Evolutionary conservation across 108 stramenopile genomes (phyloP).

Genomic region (Cylindrotheca fusiformis): DNA sequence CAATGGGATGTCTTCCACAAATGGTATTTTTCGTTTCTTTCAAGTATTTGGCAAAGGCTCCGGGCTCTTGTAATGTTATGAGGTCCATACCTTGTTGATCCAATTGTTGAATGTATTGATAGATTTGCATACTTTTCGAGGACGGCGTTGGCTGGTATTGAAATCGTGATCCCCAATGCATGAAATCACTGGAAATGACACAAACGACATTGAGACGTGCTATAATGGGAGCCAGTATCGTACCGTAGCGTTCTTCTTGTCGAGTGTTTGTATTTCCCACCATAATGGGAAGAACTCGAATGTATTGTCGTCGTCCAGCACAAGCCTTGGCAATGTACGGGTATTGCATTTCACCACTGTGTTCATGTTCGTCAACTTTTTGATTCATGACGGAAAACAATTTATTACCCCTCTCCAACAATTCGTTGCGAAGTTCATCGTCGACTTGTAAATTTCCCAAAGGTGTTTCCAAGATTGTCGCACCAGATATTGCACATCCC

Average conservation of each 20-base stretch:
- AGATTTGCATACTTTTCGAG: slow-evolving; percentile 26
- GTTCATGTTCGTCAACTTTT: slow-evolving; percentile 68
- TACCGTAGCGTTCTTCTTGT: slow-evolving; percentile 55
- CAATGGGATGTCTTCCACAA: slow-evolving; percentile 82
- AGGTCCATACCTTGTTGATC: slow-evolving; percentile 77
- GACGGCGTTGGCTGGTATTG: slow-evolving; percentile 33
- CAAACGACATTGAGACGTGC: slow-evolving; percentile 51
- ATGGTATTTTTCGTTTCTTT: slow-evolving; percentile 76
- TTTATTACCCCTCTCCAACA: slow-evolving; percentile 22
- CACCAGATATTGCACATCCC: slow-evolving; percentile 74
- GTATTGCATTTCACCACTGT: slow-evolving; percentile 90
- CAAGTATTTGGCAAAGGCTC: slow-evolving; percentile 84
- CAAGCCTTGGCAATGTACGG: slow-evolving; percentile 74
- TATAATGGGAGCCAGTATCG: slow-evolving; percentile 54
- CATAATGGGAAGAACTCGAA: slow-evolving; percentile 78
- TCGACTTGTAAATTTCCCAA: slow-evolving; percentile 68
- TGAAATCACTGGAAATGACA: slow-evolving; percentile 79
- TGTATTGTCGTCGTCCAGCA: slow-evolving; percentile 12
- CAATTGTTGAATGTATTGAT: slow-evolving; percentile 58
- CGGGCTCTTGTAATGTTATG: slow-evolving; percentile 72
- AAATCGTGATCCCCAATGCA: slow-evolving; percentile 69
- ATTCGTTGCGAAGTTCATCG: slow-evolving; percentile 51
- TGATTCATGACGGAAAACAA: slow-evolving; percentile 61
- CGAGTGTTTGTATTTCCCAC: slow-evolving; percentile 50
- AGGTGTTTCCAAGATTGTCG: slow-evolving; percentile 56